Percentiles rank a stretch among this genome's conserved stretches.
Conservation (phyloP, 352 stramenopile genomes). For the Globisporangium polare region DNA sequence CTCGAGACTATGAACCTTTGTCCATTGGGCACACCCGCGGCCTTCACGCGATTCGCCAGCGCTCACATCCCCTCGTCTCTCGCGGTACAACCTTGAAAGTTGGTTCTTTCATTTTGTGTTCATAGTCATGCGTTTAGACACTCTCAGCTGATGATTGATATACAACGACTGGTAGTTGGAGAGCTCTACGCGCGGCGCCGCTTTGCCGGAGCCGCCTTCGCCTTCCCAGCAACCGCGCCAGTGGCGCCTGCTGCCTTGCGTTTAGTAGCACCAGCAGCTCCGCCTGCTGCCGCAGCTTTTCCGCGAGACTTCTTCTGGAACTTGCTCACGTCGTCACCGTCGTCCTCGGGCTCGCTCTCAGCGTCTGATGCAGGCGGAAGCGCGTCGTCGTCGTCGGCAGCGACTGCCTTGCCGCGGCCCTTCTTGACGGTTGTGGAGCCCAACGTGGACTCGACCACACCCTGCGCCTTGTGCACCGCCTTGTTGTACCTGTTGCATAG, state of each 20-base stretch:
- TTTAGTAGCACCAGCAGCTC: constrained; percentile 26
- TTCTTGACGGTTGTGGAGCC: constrained; percentile 73
- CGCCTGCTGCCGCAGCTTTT: constrained; percentile 15
- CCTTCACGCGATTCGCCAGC: too few relatives aligned
- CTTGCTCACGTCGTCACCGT: constrained; percentile 68
- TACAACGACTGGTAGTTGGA: too few relatives aligned
- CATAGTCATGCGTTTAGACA: constrained; percentile 1
- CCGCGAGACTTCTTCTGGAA: constrained; percentile 78
- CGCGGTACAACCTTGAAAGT: too few relatives aligned
- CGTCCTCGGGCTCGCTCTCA: constrained; percentile 61
- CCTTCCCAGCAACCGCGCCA: constrained; percentile 1
- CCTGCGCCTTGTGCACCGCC: constrained; percentile 91
- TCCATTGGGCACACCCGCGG: too few relatives aligned
- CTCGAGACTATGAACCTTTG: too few relatives aligned
- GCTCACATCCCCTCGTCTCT: too few relatives aligned
- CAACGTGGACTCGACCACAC: constrained; percentile 85
- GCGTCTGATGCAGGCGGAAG: constrained; percentile 57
- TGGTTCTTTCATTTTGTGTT: too few relatives aligned
- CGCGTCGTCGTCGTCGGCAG: constrained; percentile 42
- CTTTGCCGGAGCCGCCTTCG: too few relatives aligned
- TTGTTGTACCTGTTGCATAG: constrained; percentile 90
- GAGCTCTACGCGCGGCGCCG: too few relatives aligned
- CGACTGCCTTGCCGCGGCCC: constrained; percentile 44
- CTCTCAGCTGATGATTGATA: too few relatives aligned
- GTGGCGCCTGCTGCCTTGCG: constrained; percentile 38